A percentile compares a stretch with the other conserved stretches of the same genome.
Evolutionary conservation across 352 stramenopile genomes (phyloP).

Genomic region (Globisporangium acanthophoron): DNA sequence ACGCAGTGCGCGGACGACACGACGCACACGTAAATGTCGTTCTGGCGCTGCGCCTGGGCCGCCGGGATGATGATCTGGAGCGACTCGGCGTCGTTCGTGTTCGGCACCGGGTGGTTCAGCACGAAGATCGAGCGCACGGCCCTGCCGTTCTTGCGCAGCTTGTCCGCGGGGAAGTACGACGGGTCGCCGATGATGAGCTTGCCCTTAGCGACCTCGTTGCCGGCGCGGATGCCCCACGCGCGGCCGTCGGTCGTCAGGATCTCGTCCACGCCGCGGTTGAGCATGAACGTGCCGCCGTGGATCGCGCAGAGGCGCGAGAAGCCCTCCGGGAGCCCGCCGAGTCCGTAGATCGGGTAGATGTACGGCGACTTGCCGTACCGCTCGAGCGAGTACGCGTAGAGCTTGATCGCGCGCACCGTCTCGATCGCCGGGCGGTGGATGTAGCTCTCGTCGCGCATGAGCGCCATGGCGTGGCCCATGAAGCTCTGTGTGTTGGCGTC

Average conservation of each 20-base stretch:
- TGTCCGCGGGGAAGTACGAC: slow-evolving; percentile 96
- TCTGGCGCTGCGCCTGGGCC: slow-evolving; percentile 90
- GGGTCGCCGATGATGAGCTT: slow-evolving; percentile 98
- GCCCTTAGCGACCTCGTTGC: slow-evolving; percentile 96
- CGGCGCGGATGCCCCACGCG: slow-evolving; percentile 89
- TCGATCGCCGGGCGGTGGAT: slow-evolving; percentile 84
- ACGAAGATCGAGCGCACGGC: slow-evolving; percentile 99
- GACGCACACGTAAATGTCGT: slow-evolving; percentile 99
- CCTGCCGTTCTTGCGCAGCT: slow-evolving; percentile 90
- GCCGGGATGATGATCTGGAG: slow-evolving; percentile 99
- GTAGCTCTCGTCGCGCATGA: slow-evolving; percentile 93
- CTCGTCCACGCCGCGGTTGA: slow-evolving; percentile 95
- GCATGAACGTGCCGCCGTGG: slow-evolving; percentile 99
- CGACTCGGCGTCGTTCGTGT: slow-evolving; percentile 95
- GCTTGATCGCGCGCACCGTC: slow-evolving; percentile 95
- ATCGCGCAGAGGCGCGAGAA: slow-evolving; percentile 99
- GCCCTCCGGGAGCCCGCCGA: slow-evolving; percentile 97
- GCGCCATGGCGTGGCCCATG: slow-evolving; percentile 99
- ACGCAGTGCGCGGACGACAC: slow-evolving; percentile 94
- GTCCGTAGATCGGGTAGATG: slow-evolving; percentile 99
- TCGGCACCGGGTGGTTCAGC: slow-evolving; percentile 97
- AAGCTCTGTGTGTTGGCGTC: slow-evolving; percentile 98
- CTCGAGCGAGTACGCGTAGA: slow-evolving; percentile 98
- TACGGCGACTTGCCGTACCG: slow-evolving; percentile 97
- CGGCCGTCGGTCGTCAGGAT: slow-evolving; percentile 90